Base-by-base conservation (phyloP, 345 rosid genomes). In the Streptanthus diversifolius region DNA sequence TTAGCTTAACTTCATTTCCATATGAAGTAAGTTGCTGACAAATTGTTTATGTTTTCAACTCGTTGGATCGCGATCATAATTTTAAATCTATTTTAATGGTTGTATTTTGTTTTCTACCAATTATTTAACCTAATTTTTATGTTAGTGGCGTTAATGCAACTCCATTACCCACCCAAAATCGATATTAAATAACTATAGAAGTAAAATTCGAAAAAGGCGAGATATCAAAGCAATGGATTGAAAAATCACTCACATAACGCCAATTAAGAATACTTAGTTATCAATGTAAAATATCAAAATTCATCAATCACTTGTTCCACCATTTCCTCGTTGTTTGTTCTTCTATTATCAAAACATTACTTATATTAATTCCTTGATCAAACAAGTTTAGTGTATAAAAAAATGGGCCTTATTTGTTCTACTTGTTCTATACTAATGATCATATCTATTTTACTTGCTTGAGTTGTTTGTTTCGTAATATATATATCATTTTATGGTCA, bases 11-110 rank as follows among this genome's bases (percentile, higher is more conserved):
- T 49, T 19, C 17, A 65, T 29, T 57, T 66, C 72, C 33, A 66
- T 45, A 58, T 37, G 62, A 18, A 44, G 68, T 58, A 58, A 68
- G 79, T 53, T 41, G n/a, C 13, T 37, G n/a, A 66, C 44, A 48
- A 37, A 29, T 37, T 66, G 14, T 57, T 57, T 3, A 5, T 72
- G 10, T 39, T 30, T 39, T 54, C 71, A 43, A 47, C 51, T 65
- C 56, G 52, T 47, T 47, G 63, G 37, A 63, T 63, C 55, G 4
- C 45, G 36, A 52, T 32, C 44, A 19, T 27, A 51, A 30, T 57
- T 68, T 27, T 7, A 19, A 6, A 5, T 32, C 32, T 58, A 0
- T 33, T 53, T 25, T 27, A 14, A 12, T 51, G 32, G 2, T 51
- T 51, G 14, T 48, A 22, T 48, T 24, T 21, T 48, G 27, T 21